Evolutionary conservation across 805 yeast genomes (phyloP).

Genomic region (Komagataella mondaviorum): DNA sequence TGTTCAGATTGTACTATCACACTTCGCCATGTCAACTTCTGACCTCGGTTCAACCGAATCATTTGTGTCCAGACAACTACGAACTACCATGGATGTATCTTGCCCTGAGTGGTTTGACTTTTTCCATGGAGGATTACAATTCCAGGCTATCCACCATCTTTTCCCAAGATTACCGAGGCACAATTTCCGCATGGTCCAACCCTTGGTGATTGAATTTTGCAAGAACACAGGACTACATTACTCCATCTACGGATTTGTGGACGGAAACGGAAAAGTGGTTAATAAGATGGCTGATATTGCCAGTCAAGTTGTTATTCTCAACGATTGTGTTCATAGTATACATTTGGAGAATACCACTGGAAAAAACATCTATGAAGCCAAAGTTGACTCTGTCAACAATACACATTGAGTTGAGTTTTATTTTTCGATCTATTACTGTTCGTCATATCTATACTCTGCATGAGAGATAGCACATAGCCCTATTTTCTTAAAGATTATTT

Average conservation of each 20-base stretch:
- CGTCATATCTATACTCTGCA: not conserved
- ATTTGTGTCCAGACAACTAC: slow-evolving; percentile 64
- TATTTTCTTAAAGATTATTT: no score
- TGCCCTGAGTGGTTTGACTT: slow-evolving; percentile 90
- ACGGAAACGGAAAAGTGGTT: slow-evolving; percentile 65
- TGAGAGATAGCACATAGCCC: not conserved
- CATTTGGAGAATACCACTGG: slow-evolving; percentile 30
- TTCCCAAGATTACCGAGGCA: slow-evolving; percentile 87
- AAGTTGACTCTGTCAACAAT: slow-evolving; percentile 7
- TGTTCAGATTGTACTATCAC: slow-evolving; percentile 81
- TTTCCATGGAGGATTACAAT: slow-evolving; percentile 85
- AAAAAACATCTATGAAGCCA: slow-evolving; percentile 16
- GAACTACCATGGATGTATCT: slow-evolving; percentile 92
- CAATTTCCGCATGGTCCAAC: slow-evolving; percentile 67
- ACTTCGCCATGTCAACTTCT: slow-evolving; percentile 88
- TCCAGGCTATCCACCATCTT: slow-evolving; percentile 82
- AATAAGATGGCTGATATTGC: slow-evolving; percentile 61
- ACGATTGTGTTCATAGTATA: slow-evolving; percentile 59
- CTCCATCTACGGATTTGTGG: slow-evolving; percentile 71
- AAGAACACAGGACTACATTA: slow-evolving; percentile 64
- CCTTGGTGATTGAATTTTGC: slow-evolving; percentile 61
- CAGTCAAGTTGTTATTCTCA: slow-evolving; percentile 62
- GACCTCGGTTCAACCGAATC: slow-evolving; percentile 74
- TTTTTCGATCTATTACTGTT: not conserved
- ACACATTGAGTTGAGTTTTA: not conserved